Base-by-base conservation (phyloP, 306 rosid genomes). In the Alnus rubra region DNA sequence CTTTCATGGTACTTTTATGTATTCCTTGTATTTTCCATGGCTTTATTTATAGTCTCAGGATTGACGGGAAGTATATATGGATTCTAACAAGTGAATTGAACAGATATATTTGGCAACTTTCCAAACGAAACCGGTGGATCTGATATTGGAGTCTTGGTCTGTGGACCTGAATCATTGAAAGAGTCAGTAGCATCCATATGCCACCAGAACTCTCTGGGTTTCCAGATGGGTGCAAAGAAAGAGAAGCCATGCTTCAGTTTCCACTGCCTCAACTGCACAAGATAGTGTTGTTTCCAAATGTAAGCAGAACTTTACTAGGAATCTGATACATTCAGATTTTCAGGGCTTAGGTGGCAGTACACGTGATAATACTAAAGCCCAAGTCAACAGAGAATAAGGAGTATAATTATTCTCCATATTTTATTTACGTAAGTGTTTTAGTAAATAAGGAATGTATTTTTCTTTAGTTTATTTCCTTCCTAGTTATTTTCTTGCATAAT, bases 111-210 rank as follows among this genome's bases (percentile, higher is more conserved):
- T 73, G 81, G 71, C 49, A 69, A 86, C 75, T 77, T 92, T 77
- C 49, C 70, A 47, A 83, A 73, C 35, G 97, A 85, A 79, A 87
- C 16, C 12, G 73, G 85, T 72, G 92, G 87, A 73, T 75, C 89
- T 2, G 77, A 86, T 69, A 62, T 87, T 68, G 97, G 97, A 73
- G 91, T 93, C 10, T 55, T 95, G 86, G 95, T 90, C 48, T 83
- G 96, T 69, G 99, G 99, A 74, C 96, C 96, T 1, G 94, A 90
- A 84, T 73, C 82, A 51, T 90, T 95, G 97, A 95, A 93, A 80
- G 86, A 85, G 79, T 85, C 96, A 0, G 91, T 91, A 74, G 94
- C 96, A 8, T 39, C 55, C 3, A 56, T 77, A 33, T 91, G 92
- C 86, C 77, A 85, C 69, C 82, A 82, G 47, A 87, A 79, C 47